These are phyloP conservation scores for Achlya hypogyna DNA, from an alignment of 352 stramenopile genomes.

Conservation along the genomic window DNA sequence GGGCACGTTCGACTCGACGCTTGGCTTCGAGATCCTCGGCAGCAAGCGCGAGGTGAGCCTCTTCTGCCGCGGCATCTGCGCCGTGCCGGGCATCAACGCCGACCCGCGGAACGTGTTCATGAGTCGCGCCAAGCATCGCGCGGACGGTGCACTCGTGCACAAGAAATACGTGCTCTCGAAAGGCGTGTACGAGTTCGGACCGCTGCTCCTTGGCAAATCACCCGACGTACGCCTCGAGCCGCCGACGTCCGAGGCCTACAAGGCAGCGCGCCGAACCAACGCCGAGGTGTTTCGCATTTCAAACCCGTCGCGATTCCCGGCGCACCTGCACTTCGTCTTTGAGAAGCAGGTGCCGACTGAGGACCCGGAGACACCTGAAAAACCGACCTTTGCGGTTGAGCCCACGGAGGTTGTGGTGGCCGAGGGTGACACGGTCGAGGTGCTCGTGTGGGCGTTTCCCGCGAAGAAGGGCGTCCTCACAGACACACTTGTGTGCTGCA, in stretches of 20 bases:
- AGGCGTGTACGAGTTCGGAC: constrained; percentile 90
- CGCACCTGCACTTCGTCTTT: constrained; percentile 55
- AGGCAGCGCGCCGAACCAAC: constrained; percentile 43
- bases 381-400: constrained; percentile 57
- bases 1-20: constrained; percentile 66
- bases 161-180: constrained; percentile 89
- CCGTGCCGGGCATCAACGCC: constrained; percentile 87
- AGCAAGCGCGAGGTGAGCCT: constrained; percentile 76
- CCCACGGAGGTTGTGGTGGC: constrained; percentile 62
- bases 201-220: constrained; percentile 56
- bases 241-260: neutral
- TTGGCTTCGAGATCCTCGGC: constrained; percentile 89
- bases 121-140: constrained; percentile 78
- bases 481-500: constrained; percentile 80
- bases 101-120: constrained; percentile 94
- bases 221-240: neutral
- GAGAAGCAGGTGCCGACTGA: constrained; percentile 17
- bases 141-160: constrained; percentile 52
- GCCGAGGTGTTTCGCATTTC: constrained; percentile 88
- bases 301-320: constrained; percentile 74
- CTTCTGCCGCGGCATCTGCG: constrained; percentile 66
- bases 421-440: constrained; percentile 85
- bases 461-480: constrained; percentile 42
- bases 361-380: constrained; percentile 14
- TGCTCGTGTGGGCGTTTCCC: constrained; percentile 88